Conservation (phyloP, 441 rosid species). For the Lepidium campestre region DNA sequence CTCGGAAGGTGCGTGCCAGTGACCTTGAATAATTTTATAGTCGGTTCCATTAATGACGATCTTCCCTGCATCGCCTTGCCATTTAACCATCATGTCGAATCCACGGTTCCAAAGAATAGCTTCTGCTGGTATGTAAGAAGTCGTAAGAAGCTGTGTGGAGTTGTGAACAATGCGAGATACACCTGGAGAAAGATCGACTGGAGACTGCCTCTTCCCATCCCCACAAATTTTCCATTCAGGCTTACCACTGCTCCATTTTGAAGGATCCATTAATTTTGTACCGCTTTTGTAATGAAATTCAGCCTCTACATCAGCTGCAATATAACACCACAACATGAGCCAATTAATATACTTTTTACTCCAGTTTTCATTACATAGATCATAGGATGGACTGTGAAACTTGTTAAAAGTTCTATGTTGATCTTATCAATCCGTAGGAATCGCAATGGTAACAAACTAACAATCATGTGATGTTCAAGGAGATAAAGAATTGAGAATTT, state of each 20-base stretch:
- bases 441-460: background rate
- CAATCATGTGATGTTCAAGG: background rate
- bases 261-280: slow-evolving; percentile 8
- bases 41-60: slow-evolving; percentile 41
- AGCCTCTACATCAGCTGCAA: slow-evolving; percentile 11
- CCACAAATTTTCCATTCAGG: slow-evolving; percentile 21
- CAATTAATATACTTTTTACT: background rate
- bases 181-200: slow-evolving; percentile 21
- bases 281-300: slow-evolving; percentile 22
- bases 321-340: background rate
- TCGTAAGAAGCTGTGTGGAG: slow-evolving; percentile 13
- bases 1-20: slow-evolving; percentile 88
- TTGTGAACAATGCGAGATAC: slow-evolving; percentile 17
- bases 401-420: background rate
- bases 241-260: slow-evolving; percentile 16
- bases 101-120: slow-evolving; percentile 28
- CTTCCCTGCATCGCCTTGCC: slow-evolving; percentile 23
- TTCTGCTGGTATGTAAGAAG: slow-evolving; percentile 17
- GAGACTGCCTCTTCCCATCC: slow-evolving; percentile 23
- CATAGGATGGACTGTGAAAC: background rate
- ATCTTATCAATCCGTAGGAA: background rate
- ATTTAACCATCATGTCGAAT: slow-evolving; percentile 22
- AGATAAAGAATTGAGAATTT: background rate
- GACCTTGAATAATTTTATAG: slow-evolving; percentile 48
- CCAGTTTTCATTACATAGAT: background rate